Evolutionary conservation across 257 asterid genomes (phyloP), one percentile per base, ranked within the genome.

Genomic region (Ilex aquifolium): DNA sequence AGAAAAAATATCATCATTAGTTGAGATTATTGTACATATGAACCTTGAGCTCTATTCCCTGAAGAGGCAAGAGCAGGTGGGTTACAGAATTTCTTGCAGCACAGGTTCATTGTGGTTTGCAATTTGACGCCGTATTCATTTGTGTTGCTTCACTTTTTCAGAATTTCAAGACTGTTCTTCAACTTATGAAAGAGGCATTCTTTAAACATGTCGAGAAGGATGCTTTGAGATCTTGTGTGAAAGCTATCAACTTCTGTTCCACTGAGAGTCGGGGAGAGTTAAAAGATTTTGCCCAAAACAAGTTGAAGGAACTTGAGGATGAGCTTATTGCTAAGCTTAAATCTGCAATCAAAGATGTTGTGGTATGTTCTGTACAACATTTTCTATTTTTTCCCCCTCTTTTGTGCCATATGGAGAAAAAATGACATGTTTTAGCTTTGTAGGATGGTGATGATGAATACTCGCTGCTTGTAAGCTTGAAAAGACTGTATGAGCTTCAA

Each of bases 391-490:
- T 62, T 29, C 29, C 48, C 63, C 32, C 42, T 15, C 53, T 66
- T 57, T 63, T 55, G 64, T 30, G 56, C 55, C 54, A 32, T 46
- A 44, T 39, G n/a, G 65, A 32, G n/a, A 60, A 65, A 39, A 13
- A 60, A 68, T 51, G 54, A 74, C 68, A 57, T 66, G 60, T 32
- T 76, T 64, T 71, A 40, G 15, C 64, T 56, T 27, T 62, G 86
- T 90, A 93, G 99, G 89, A 82, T 76, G 99, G 93, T 69, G 97
- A 84, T 78, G 97, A 93, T 73, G 97, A 89, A 76, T 90, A 90
- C 67, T 71, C 91, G 14, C 77, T 93, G 59, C 95, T 90, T 57
- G 91, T 93, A 51, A 93, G 90, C 75, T 76, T 90, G 78, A 93
- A 93, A 77, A 83, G 99, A 79, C 62, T 85, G 69, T 90, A 90